Evolutionary conservation across 768 basidiomycete genomes (phyloP), one percentile per base, ranked within the genome.

Genomic region (Thelephora ganbajun): DNA sequence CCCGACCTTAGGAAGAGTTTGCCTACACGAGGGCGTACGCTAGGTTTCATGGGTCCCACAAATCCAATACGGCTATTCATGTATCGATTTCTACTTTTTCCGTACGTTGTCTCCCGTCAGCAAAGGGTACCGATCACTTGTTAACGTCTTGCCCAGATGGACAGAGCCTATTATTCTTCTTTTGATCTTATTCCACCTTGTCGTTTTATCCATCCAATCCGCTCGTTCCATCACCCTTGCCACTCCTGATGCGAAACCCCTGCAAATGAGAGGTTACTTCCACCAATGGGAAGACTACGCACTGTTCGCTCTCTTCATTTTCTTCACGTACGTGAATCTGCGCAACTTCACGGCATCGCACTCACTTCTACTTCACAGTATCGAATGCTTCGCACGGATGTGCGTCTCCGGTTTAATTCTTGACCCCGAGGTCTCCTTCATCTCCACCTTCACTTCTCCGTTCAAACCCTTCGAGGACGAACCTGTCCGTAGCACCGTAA

Each of bases 341-440:
- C 30, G n/a, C 37, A 33, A 44, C 44, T 34, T 45, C 48, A n/a
- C 26, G 34, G 18, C 45, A 16, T 16, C 41, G 2, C 16, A 36
- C 19, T 47, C 35, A 48, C 53, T 59, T 18, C 34, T 49, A 2
- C 44, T 34, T 7, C n/a, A 6, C 52, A 90, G 87, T 5, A 51
- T 93, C 44, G 94, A 98, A 67, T 79, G 83, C 41, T 70, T 85
- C 54, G 88, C 88, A 37, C 82, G 93, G 20, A 92, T 93, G 58
- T 77, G 88, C 56, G 83, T 91, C 26, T 87, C 84, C 20, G 94
- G 94, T 19, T 75, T 98, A 52, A 60, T 97, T 14, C 71, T 96
- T 43, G 91, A 93, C 60, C 89, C 88, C 12, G 83, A 87, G 52
- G 64, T 83, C 5, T 71, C 73, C 36, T 62, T 74, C 46, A 71